Evolutionary conservation across 495 filamentous ascomycete species (phyloP).

Genomic region (Lepraria neglecta): DNA sequence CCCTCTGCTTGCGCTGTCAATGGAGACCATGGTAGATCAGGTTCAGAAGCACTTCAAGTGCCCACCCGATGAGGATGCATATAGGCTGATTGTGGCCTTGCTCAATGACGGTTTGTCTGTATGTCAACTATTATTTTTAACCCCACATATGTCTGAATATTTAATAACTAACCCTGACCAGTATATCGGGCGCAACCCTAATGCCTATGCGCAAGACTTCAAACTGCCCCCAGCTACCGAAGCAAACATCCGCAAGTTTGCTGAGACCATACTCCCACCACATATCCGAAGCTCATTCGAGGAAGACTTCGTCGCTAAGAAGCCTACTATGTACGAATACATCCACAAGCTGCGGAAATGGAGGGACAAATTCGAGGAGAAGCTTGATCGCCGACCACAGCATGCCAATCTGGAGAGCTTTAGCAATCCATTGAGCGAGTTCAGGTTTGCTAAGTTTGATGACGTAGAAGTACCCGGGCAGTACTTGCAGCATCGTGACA

Average conservation of each 20-base stretch:
- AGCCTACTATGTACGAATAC: slow-evolving; percentile 95
- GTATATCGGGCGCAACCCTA: slow-evolving; percentile 81
- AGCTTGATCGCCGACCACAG: slow-evolving; percentile 78
- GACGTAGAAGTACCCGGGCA: slow-evolving; percentile 97
- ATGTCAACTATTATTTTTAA: slow-evolving; percentile 5
- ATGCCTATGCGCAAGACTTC: slow-evolving; percentile 79
- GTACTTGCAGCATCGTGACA: slow-evolving; percentile 93
- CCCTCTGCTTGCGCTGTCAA: slow-evolving; percentile 88
- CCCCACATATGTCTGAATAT: background rate
- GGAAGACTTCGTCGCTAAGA: slow-evolving; percentile 84
- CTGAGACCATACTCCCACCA: slow-evolving; percentile 86
- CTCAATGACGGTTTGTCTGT: slow-evolving; percentile 79
- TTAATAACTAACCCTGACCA: slow-evolving; percentile 29
- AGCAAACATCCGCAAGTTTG: slow-evolving; percentile 91
- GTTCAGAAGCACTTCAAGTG: slow-evolving; percentile 98
- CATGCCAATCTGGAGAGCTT: slow-evolving; percentile 68
- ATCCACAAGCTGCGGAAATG: slow-evolving; percentile 94
- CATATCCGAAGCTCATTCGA: slow-evolving; percentile 95
- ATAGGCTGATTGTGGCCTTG: slow-evolving; percentile 92
- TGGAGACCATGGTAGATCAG: slow-evolving; percentile 99
- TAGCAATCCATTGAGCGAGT: slow-evolving; percentile 88
- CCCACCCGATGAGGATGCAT: slow-evolving; percentile 95
- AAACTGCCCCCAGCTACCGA: slow-evolving; percentile 87
- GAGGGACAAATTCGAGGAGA: slow-evolving; percentile 97
- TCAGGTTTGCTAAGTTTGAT: slow-evolving; percentile 94